These are phyloP conservation scores for Rubia peregrina DNA, from an alignment of 305 asterid genomes.

Conservation along the genomic window DNA sequence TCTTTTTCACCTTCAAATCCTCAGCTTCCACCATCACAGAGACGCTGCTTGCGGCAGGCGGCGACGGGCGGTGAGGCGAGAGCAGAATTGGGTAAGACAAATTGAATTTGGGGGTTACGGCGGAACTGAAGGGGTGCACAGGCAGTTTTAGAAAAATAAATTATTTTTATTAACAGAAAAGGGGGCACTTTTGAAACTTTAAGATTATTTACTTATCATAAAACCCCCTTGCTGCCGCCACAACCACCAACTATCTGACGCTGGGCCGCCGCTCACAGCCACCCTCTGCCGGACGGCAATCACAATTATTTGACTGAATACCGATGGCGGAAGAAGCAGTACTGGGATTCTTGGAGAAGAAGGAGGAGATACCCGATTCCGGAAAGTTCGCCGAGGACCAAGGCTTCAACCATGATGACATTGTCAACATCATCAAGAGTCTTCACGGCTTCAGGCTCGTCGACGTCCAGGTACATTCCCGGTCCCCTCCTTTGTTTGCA, in stretches of 20 bases:
- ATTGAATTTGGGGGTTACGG: too few species aligned
- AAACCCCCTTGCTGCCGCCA: too few species aligned
- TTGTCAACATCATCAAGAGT: constrained; percentile 73
- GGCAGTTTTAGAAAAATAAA: too few species aligned
- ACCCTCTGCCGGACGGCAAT: neutral
- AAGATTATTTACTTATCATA: too few species aligned
- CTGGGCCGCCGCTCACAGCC: neutral
- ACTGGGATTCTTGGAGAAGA: constrained; percentile 49
- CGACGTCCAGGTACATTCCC: neutral
- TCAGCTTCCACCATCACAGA: constrained; percentile 41
- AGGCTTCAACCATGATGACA: constrained; percentile 69
- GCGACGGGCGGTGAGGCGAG: too few species aligned
- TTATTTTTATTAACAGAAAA: too few species aligned
- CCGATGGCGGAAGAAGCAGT: constrained; percentile 82
- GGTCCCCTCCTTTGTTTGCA: too few species aligned
- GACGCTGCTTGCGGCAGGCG: constrained; percentile 78
- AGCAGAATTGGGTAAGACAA: too few species aligned
- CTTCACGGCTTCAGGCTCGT: constrained; percentile 22
- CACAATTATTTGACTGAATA: neutral
- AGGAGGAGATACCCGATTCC: constrained; percentile 61
- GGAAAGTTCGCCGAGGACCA: constrained; percentile 60
- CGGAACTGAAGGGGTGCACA: too few species aligned
- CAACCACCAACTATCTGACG: neutral
- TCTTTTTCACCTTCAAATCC: neutral
- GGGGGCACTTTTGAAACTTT: too few species aligned